Base-by-base conservation (phyloP, 768 basidiomycete genomes). In the Termitomyces sp. region DNA sequence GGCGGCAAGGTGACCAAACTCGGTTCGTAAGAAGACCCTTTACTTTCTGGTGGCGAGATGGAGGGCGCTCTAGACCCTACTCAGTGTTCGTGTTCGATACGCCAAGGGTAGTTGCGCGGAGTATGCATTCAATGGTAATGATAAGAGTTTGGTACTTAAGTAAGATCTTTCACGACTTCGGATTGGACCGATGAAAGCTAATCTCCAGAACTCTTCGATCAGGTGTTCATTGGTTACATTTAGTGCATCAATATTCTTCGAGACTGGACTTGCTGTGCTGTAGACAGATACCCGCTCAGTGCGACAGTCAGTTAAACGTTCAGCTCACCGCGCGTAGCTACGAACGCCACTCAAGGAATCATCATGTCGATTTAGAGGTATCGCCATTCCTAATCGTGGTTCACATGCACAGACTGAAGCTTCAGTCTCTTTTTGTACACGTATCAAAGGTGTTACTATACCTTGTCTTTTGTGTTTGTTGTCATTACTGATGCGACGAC, bases 81-180 rank as follows among this genome's bases (percentile, higher is more conserved):
- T 28, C 39, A 40, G 16, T 42, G 28, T 28, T 32, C 39, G 55
- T 20, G 28, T 44, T 33, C 22, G 40, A 55, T 32, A 42, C n/a
- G 40, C 55, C 55, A 32, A 55, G 18, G 55, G 40, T 44, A 32
- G 40, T 44, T 55, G 55, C 28, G 55, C 55, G 40, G 55, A 44
- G 55, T 44, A 44, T 33, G 28, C 40, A 28, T 40, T 32, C 24
- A n/a, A 42, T 44, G 18, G 32, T 44, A n/a, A 42, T 44, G 18
- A n/a, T 44, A n/a, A 32, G 40, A 28, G 6, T 55, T 13, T 55
- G 40, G 40, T 54, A 54, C 16, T 54, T 53, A 18, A 53, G 50
- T 55, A 55, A 55, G 40, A 32, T 20, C 39, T 55, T 55, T 55
- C 38, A 54, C 39, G 22, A 54, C 54, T 40, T 32, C 55, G 40